A percentile compares a stretch with the other conserved stretches of the same genome.
Evolutionary conservation across 805 yeast genomes (phyloP).

Genomic region (Trichomonascus vanleenenianus): DNA sequence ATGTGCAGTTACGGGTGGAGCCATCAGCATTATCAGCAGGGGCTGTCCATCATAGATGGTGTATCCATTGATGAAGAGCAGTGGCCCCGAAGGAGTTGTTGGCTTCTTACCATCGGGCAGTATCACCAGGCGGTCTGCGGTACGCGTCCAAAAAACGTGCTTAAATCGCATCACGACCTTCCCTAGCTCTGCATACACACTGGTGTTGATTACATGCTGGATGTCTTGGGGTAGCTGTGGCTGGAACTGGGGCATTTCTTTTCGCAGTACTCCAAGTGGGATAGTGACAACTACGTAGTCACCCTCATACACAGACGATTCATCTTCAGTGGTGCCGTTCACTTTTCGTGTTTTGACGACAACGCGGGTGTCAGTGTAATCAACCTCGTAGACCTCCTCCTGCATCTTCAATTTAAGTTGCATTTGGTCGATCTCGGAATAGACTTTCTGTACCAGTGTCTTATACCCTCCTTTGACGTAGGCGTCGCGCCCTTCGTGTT

Average conservation of each 20-base stretch:
- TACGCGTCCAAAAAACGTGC: constrained; percentile 47
- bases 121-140: constrained; percentile 42
- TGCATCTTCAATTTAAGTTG: neutral
- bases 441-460: constrained; percentile 6
- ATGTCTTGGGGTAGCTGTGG: constrained; percentile 44
- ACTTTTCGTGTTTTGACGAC: neutral
- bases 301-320: constrained; percentile 20
- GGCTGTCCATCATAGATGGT: constrained; percentile 38
- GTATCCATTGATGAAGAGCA: constrained; percentile 53
- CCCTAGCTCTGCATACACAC: constrained; percentile 63
- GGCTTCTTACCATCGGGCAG: constrained; percentile 19
- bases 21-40: constrained; percentile 57
- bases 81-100: constrained; percentile 21
- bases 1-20: constrained; percentile 63
- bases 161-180: constrained; percentile 67
- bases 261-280: constrained; percentile 63
- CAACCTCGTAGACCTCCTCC: neutral
- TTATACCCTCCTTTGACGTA: constrained; percentile 55
- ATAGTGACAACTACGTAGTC: constrained; percentile 65
- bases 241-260: constrained; percentile 43
- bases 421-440: neutral
- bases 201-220: constrained; percentile 36
- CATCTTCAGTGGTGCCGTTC: neutral
- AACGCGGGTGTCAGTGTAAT: neutral
- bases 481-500: constrained; percentile 64